Evolutionary conservation across 768 basidiomycete species (phyloP), one percentile per base, ranked within the genome.

Genomic region (Gloeostereum incarnatum): DNA sequence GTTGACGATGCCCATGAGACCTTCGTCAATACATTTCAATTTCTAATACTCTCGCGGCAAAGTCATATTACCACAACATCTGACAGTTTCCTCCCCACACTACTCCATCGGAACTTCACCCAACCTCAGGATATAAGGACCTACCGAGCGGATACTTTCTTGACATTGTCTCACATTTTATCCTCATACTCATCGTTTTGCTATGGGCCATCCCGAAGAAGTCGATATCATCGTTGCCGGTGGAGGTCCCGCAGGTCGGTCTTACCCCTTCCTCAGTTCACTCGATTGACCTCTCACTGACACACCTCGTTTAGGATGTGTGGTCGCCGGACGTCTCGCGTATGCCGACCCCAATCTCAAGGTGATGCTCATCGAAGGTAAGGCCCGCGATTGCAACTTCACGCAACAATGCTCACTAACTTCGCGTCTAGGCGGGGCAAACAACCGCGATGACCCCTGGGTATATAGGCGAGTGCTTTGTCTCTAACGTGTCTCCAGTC

Each of bases 361-460:
- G 53, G 79, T 84, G 41, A 78, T 82, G 76, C 70, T 84, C 48
- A 75, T 82, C 42, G 81, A 82, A 64, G 81, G 78, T 73, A 39
- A 16, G 55, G 31, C 22, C 44, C 4, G 32, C 9, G 14, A 10
- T 20, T 22, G n/a, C 13, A 9, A 23, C 20, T 14, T 9, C 18
- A 9, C 19, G 14, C 34, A 3, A n/a, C 10, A 10, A 11, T 13
- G 19, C 25, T 16, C 1, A 5, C 17, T 45, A 33, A 19, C 31
- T 35, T 3, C 25, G 11, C 2, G 14, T 9, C 18, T 22, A 79
- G 78, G 66, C 38, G 78, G 80, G 41, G 73, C 75, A 14, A 81
- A 81, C 63, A 82, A 81, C 58, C 65, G 75, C 10, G 78, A 81
- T 47, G 80, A 82, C 44, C 80, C 79, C 31, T 81, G 78, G 79